These are phyloP conservation scores for Fusarium transvaalense DNA, from an alignment of 2,329 filamentous ascomycete species.

Conservation along the genomic window DNA sequence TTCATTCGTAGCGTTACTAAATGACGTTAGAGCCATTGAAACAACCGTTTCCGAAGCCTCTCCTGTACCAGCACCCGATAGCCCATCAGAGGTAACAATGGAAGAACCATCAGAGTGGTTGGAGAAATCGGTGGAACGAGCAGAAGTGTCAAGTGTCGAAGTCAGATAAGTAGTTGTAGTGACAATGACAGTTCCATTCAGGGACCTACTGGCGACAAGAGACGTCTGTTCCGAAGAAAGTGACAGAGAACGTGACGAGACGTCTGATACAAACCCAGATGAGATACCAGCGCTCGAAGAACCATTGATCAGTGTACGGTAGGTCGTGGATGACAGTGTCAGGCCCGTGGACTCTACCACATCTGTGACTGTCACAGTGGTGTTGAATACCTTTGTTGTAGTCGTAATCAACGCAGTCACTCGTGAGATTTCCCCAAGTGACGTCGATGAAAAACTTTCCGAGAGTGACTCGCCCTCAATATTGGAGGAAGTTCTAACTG, in stretches of 20 bases:
- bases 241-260: neutral
- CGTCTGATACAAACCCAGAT: slow-evolving; percentile 4
- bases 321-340: neutral
- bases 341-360: neutral
- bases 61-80: slow-evolving; percentile 6
- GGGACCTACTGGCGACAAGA: neutral
- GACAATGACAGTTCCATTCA: slow-evolving; percentile 1
- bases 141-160: neutral
- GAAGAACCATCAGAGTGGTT: neutral
- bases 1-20: slow-evolving; percentile 7
- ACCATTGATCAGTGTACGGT: neutral
- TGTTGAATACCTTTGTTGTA: slow-evolving; percentile 29
- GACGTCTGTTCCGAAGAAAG: neutral
- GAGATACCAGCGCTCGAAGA: neutral
- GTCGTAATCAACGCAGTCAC: slow-evolving; percentile 13
- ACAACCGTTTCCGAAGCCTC: neutral
- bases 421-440: neutral
- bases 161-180: slow-evolving; percentile 24
- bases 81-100: neutral
- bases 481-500: neutral
- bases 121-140: neutral
- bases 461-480: slow-evolving; percentile 7
- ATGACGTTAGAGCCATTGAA: neutral
- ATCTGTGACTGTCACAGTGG: slow-evolving; percentile 26
- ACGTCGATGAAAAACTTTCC: neutral